These are phyloP conservation scores for Candida michaelii DNA, from an alignment of 805 yeast species.

Conservation along the genomic window DNA sequence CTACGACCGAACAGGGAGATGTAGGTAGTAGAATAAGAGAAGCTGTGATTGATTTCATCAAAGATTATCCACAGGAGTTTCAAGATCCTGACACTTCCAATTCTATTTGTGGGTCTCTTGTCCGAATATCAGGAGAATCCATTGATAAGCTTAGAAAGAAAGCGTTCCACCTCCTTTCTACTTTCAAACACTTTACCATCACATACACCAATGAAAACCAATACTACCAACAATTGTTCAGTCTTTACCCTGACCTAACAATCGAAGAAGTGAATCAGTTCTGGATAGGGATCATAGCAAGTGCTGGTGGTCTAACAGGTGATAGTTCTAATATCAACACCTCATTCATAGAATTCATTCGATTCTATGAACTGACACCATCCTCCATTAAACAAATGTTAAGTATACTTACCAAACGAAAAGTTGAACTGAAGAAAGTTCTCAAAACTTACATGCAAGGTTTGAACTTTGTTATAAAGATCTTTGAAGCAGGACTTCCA, in stretches of 20 bases:
- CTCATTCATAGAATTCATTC: conserved; percentile 34
- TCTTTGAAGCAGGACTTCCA: conserved; percentile 38
- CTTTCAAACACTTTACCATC: conserved; percentile 21
- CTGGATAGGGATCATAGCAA: conserved; percentile 55
- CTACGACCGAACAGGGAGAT: conserved; percentile 81
- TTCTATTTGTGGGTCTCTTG: conserved; percentile 23
- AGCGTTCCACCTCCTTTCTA: conserved; percentile 37
- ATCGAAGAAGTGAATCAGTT: conserved; percentile 27
- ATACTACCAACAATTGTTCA: conserved; percentile 10
- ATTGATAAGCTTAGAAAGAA: conserved; percentile 51
- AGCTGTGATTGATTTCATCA: conserved; percentile 46
- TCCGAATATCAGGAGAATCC: conserved; percentile 64
- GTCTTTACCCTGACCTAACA: background rate
- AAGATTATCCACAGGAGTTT: conserved; percentile 20
- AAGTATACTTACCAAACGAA: conserved; percentile 18
- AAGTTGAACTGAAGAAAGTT: conserved; percentile 9
- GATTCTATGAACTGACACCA: conserved; percentile 16
- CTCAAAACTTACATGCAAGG: conserved; percentile 24
- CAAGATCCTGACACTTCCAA: background rate
- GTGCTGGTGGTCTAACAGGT: conserved; percentile 58
- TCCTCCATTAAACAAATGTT: conserved; percentile 17
- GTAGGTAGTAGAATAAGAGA: conserved; percentile 78
- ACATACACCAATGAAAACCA: background rate
- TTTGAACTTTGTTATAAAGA: conserved; percentile 31
- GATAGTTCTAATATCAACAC: conserved; percentile 43